A percentile compares a stretch with the other conserved stretches of the same genome.
Evolutionary conservation across 164 flowering plant genomes (phyloP).

Genomic region (Akebia trifoliata): DNA sequence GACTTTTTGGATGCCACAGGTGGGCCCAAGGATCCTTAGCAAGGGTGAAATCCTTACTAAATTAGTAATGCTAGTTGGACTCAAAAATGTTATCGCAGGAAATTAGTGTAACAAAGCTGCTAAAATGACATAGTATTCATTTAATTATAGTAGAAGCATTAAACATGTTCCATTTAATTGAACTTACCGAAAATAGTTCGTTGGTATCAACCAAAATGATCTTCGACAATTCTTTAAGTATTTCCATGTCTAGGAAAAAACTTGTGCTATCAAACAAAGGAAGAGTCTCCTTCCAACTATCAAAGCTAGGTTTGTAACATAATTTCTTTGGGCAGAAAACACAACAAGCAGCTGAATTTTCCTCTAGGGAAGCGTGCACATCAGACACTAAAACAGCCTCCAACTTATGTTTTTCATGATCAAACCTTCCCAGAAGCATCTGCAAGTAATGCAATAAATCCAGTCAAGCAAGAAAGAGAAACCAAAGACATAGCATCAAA

Average conservation of each 20-base stretch:
- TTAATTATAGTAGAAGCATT: too few relatives aligned
- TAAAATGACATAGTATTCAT: too few relatives aligned
- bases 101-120: too few relatives aligned
- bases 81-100: too few relatives aligned
- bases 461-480: not conserved
- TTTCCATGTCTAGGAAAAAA: constrained; percentile 47
- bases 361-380: constrained; percentile 9
- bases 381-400: constrained; percentile 16
- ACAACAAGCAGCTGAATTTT: constrained; percentile 48
- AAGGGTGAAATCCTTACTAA: too few relatives aligned
- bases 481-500: not conserved
- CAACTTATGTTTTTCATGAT: constrained; percentile 46
- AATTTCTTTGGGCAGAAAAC: constrained; percentile 31
- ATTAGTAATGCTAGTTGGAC: too few relatives aligned
- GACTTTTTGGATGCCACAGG: too few relatives aligned
- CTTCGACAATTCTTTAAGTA: constrained; percentile 47
- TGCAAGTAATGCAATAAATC: constrained; percentile 17
- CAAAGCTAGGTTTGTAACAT: constrained; percentile 27
- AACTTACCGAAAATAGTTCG: constrained; percentile 21
- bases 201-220: constrained; percentile 32
- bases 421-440: constrained; percentile 53
- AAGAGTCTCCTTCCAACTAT: constrained; percentile 49
- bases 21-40: too few relatives aligned
- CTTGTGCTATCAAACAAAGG: constrained; percentile 53
- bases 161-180: not conserved